Conservation (phyloP, 768 basidiomycete species). For the Macrolepiota albuminosa region DNA sequence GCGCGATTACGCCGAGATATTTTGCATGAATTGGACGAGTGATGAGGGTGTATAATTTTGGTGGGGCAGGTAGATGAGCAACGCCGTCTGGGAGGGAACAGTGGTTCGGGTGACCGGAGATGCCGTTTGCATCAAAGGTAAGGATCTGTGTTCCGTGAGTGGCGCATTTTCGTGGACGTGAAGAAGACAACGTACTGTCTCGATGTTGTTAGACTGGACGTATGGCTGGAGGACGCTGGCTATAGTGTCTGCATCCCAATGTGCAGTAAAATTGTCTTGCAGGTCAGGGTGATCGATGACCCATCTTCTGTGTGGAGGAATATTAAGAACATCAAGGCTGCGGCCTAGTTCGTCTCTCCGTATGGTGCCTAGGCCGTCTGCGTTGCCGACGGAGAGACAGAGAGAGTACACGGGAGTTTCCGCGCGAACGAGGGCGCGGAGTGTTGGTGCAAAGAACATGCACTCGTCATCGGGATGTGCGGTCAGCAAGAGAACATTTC, state of each 20-base stretch:
- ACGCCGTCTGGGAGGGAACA: slow-evolving; percentile 60
- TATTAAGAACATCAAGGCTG: slow-evolving; percentile 67
- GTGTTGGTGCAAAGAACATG: slow-evolving; percentile 89
- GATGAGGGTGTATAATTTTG: slow-evolving; percentile 53
- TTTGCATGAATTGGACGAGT: slow-evolving; percentile 54
- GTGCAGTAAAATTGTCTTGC: slow-evolving; percentile 65
- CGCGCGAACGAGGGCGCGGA: slow-evolving; percentile 44
- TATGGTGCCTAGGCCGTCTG: slow-evolving; percentile 65
- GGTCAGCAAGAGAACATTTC: slow-evolving; percentile 63
- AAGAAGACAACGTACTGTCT: slow-evolving; percentile 42
- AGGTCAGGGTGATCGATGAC: slow-evolving; percentile 65
- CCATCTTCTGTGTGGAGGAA: slow-evolving; percentile 49
- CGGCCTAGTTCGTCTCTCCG: slow-evolving; percentile 54
- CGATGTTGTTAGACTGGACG: slow-evolving; percentile 53
- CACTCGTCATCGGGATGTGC: slow-evolving; percentile 96
- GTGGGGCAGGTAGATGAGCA: slow-evolving; percentile 34
- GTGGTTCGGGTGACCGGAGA: slow-evolving; percentile 90
- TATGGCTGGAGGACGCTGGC: slow-evolving; percentile 56
- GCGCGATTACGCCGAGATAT: slow-evolving; percentile 55
- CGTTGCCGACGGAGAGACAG: slow-evolving; percentile 77
- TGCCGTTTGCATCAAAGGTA: slow-evolving; percentile 74
- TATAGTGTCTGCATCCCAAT: slow-evolving; percentile 62
- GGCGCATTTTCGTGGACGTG: slow-evolving; percentile 2
- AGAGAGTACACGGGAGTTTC: slow-evolving; percentile 38
- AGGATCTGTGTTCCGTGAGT: slow-evolving; percentile 51